Base-by-base conservation (phyloP, 768 basidiomycete genomes). In the Coprinopsis marcescibilis region DNA sequence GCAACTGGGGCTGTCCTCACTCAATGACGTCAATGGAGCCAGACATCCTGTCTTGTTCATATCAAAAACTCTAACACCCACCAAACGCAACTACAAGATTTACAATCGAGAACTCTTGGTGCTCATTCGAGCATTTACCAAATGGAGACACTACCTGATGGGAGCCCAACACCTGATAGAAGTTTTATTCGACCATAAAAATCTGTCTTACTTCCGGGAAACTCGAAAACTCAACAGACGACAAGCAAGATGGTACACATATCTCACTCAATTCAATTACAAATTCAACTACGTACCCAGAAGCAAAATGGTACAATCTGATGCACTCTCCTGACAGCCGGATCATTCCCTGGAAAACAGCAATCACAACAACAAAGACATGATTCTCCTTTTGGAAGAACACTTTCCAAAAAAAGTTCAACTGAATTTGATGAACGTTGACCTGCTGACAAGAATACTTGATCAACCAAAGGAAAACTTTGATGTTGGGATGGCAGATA, bases 51-150 rank as follows among this genome's bases (percentile, higher is more conserved):
- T 43, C 4, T n/a, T 12, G 3, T 51, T 40, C 15, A 12, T 25
- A 1, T 48, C 41, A 23, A 47, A 48, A 39, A 37, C 15, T 6
- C 35, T 47, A 4, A 24, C 0, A 7, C 13, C n/a, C 2, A 30
- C 27, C n/a, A n/a, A 78, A 54, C 42, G 57, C 1, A 77, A 78
- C 52, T 78, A 78, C 52, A 60, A 70, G 15, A 63, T 65, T 26
- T 60, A 71, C 45, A 64, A 80, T 52, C 66, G 66, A 47, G 77
- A 81, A 55, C 45, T 79, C 0, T 62, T 77, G 2, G 71, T 74
- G 0, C 72, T 78, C 21, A 62, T 78, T n/a, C 25, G 57, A 23
- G 61, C 63, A 0, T 17, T 51, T 1, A 29, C 37, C 2, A 41
- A 51, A 39, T 46, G 39, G 45, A n/a, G 26, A 4, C 48, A 50